Conservation (phyloP, 768 basidiomycete species). For the Boletellus emodensis region DNA sequence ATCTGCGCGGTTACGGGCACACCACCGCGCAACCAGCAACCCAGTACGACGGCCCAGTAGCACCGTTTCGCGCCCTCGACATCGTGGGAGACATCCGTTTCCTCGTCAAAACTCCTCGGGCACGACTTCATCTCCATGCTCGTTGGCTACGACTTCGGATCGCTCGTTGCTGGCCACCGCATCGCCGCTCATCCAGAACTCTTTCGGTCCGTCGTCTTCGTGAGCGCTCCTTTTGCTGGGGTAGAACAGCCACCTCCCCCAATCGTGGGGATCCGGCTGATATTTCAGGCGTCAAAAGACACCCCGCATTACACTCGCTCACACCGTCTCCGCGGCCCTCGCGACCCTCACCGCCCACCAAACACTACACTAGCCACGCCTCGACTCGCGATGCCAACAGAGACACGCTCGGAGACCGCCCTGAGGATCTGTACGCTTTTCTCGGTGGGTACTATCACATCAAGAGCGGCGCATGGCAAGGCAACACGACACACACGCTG, state of each 20-base stretch:
- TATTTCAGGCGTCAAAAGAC: constrained; percentile 3
- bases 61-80: constrained; percentile 49
- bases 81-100: constrained; percentile 48
- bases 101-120: constrained; percentile 49
- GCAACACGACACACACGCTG: constrained; percentile 40
- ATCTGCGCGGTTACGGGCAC: constrained; percentile 54
- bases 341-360: constrained; percentile 47
- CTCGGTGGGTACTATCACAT: constrained; percentile 36
- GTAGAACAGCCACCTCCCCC: constrained; percentile 30
- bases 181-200: constrained; percentile 54
- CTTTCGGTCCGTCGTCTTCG: constrained; percentile 52
- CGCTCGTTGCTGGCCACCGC: constrained; percentile 48
- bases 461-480: constrained; percentile 54
- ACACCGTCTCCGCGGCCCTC: constrained; percentile 24
- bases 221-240: constrained; percentile 56
- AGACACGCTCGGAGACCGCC: constrained; percentile 34
- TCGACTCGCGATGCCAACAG: constrained; percentile 43
- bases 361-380: constrained; percentile 55
- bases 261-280: constrained; percentile 1
- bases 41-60: constrained; percentile 46
- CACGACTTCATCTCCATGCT: constrained; percentile 45
- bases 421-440: constrained; percentile 21
- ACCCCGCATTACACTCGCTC: constrained; percentile 6
- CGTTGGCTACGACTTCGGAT: constrained; percentile 61
- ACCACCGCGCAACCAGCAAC: constrained; percentile 26